Evolutionary conservation across 441 rosid species (phyloP).

Genomic region (Aquilaria agallochum): DNA sequence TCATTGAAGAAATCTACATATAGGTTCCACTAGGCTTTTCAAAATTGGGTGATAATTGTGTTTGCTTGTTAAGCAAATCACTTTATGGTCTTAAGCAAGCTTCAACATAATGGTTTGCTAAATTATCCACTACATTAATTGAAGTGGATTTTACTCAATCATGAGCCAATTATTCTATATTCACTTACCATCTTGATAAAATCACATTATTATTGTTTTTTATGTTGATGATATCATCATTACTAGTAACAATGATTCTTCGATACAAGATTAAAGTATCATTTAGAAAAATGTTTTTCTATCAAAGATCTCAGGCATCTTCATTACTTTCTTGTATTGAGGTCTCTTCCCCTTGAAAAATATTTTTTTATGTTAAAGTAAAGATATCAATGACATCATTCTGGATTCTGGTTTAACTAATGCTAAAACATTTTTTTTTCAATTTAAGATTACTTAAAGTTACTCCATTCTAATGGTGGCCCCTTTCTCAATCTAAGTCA

Average conservation of each 20-base stretch:
- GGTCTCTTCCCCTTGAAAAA: not conserved
- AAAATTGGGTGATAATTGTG: not conserved
- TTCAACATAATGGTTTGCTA: not conserved
- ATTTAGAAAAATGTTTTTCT: not conserved
- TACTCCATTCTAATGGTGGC: not conserved
- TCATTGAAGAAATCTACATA: not conserved
- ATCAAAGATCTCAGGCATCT: not conserved
- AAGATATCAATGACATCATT: not conserved
- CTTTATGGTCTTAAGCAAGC: not conserved
- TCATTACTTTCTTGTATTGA: not conserved
- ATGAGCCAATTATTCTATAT: not conserved
- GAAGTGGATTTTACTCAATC: not conserved
- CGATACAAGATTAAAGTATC: not conserved
- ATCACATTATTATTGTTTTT: not conserved
- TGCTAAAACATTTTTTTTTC: not conserved
- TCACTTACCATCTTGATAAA: not conserved
- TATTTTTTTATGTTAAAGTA: not conserved
- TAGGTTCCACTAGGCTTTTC: not conserved
- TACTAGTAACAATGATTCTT: not conserved
- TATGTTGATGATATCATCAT: not conserved
- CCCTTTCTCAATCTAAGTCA: not conserved
- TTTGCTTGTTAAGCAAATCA: not conserved
- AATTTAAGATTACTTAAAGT: not conserved
- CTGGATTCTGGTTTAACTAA: not conserved
- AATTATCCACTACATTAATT: not conserved